Base-by-base conservation (phyloP, 2,329 filamentous ascomycete genomes). In the Fusarium concolor region DNA sequence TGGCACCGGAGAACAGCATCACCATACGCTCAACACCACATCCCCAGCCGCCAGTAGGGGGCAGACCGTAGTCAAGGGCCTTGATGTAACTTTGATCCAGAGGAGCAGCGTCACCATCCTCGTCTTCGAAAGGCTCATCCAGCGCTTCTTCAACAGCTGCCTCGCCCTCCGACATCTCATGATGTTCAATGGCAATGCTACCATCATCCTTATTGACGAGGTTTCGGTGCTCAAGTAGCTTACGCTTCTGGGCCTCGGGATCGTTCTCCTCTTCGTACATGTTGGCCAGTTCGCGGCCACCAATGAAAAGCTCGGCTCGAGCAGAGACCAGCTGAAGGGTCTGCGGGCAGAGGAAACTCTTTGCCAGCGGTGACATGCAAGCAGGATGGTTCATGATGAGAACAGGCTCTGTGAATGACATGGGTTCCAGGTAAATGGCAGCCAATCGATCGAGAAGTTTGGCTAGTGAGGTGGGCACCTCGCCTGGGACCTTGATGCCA, bases 231-330 rank as follows among this genome's bases (percentile, higher is more conserved):
- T 80, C 85, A 45, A 89, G 79, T 68, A 99, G 94, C 79, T 99
- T 99, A 56, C 87, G 84, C 44, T 92, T 86, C 80, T 99, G 96
- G 73, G 91, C 92, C 54, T 91, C 89, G 0, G 96, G 96, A 51
- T 93, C 92, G 78, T 99, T 99, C 78, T 99, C 96, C 80, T 99
- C 96, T 78, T 99, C 96, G 78, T 99, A 99, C 83, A 95, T 96
- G 79, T 99, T 99, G 63, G 95, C 93, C 31, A 97, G 85, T 76
- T 99, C 96, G 55, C 89, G 88, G 39, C 91, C 89, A 49, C 88
- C 82, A 65, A 96, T 87, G 79, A 97, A 97, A 22, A 97, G 86
- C 79, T 97, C 94, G 0, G 92, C 92, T 8, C 94, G 90, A 1
- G 93, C 92, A 2, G 93, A 91, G 2, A 97, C 89, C 10, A 86